A percentile compares a stretch with the other conserved stretches of the same genome.
Conservation (phyloP, 805 yeast species). For the Yamadazyma philogaea region DNA sequence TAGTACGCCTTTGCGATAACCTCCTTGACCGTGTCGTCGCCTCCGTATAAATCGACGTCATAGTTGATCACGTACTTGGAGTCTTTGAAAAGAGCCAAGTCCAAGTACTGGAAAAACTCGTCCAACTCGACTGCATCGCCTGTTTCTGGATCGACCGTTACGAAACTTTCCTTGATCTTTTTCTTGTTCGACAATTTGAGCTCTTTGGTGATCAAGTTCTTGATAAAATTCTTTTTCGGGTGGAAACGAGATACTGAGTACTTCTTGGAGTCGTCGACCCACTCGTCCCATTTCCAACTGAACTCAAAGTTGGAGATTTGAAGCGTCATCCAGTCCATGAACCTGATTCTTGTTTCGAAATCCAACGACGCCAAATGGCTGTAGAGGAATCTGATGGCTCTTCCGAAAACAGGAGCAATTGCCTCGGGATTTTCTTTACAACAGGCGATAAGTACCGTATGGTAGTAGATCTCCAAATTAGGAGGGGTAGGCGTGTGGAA, state of each 20-base stretch:
- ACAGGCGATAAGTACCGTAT: slow-evolving; percentile 79
- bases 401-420: slow-evolving; percentile 91
- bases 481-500: slow-evolving; percentile 69
- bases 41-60: slow-evolving; percentile 36
- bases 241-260: slow-evolving; percentile 51
- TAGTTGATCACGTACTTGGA: slow-evolving; percentile 29
- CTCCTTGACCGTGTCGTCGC: slow-evolving; percentile 24
- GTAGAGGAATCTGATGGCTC: slow-evolving; percentile 83
- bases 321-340: slow-evolving; percentile 86
- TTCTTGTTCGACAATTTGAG: slow-evolving; percentile 74
- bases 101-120: slow-evolving; percentile 39
- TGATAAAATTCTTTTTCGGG: slow-evolving; percentile 71
- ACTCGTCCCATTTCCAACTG: slow-evolving; percentile 97
- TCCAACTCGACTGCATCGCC: slow-evolving; percentile 32
- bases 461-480: slow-evolving; percentile 73
- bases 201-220: slow-evolving; percentile 79
- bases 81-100: slow-evolving; percentile 32
- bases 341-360: slow-evolving; percentile 68
- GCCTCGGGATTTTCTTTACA: slow-evolving; percentile 70
- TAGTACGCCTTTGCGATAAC: slow-evolving; percentile 23
- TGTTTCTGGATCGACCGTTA: slow-evolving; percentile 27
- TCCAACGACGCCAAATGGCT: slow-evolving; percentile 64
- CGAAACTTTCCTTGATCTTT: slow-evolving; percentile 67
- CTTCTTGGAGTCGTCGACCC: slow-evolving; percentile 62
- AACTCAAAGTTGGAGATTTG: slow-evolving; percentile 92